A percentile compares a stretch with the other conserved stretches of the same genome.
Conservation (phyloP, 768 basidiomycete species). For the Trametes villosa region DNA sequence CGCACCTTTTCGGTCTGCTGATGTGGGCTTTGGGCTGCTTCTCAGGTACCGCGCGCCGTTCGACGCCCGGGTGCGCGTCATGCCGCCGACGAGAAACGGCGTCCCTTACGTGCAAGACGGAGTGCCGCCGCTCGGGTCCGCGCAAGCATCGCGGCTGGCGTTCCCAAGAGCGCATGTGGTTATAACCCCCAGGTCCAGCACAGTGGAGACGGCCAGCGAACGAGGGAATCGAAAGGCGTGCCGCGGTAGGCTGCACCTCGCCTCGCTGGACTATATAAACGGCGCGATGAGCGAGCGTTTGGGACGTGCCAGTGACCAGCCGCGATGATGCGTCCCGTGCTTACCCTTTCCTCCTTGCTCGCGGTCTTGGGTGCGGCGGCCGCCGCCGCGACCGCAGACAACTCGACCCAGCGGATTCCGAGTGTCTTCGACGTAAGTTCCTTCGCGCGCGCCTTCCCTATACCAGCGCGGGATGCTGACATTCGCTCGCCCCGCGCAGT, state of each 20-base stretch:
- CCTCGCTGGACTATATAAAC: neutral
- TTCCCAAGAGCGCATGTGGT: slow-evolving; percentile 3
- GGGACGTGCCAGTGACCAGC: neutral
- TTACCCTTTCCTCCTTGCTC: neutral
- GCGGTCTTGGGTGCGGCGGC: neutral
- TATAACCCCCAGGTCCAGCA: neutral
- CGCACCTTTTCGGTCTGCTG: neutral
- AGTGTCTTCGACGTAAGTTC: slow-evolving; percentile 22
- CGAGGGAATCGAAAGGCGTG: neutral
- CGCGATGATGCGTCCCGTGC: neutral
- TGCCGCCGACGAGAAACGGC: neutral
- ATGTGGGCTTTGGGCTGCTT: neutral
- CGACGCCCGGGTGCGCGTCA: neutral
- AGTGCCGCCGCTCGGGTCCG: slow-evolving; percentile 4
- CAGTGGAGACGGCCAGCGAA: neutral
- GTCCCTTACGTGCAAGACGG: neutral
- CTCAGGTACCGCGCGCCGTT: neutral
- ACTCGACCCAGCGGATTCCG: no score
- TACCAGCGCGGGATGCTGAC: neutral
- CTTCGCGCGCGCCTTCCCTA: no score
- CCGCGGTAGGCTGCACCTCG: no score
- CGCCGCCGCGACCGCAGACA: neutral
- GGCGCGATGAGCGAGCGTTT: neutral
- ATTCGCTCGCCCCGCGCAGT: neutral
- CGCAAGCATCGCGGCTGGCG: neutral